Evolutionary conservation across 345 rosid species (phyloP).

Genomic region (Acer saccharum): DNA sequence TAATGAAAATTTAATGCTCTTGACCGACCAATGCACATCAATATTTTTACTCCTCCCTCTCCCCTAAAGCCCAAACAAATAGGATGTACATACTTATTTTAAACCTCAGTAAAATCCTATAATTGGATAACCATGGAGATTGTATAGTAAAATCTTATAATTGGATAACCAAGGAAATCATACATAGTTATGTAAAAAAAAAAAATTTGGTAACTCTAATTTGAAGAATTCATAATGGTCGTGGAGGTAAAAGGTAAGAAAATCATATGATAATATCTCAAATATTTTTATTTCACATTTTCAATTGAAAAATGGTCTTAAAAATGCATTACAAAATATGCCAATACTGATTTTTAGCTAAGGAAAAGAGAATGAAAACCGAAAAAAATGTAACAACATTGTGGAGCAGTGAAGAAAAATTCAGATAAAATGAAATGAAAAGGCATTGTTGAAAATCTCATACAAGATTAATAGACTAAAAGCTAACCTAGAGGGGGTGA

Average conservation of each 20-base stretch:
- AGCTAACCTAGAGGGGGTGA: too few species aligned
- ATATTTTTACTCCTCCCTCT: background rate
- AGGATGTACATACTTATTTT: background rate
- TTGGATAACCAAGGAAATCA: background rate
- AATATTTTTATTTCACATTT: background rate
- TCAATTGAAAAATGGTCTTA: background rate
- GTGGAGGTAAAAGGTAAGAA: background rate
- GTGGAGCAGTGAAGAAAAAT: too few species aligned
- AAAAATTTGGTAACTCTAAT: background rate
- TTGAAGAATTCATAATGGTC: background rate
- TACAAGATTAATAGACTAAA: too few species aligned
- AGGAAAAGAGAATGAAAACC: too few species aligned
- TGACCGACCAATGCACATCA: background rate
- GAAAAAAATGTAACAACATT: too few species aligned
- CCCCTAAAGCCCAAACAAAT: background rate
- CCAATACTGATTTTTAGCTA: too few species aligned
- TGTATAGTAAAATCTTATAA: background rate
- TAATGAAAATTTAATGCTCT: constrained; percentile 5
- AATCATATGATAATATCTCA: background rate
- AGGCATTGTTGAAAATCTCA: too few species aligned
- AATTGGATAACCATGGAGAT: background rate
- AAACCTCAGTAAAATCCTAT: background rate
- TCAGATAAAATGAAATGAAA: too few species aligned
- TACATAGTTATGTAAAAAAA: background rate
- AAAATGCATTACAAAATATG: background rate